These are phyloP conservation scores for Xenosphaeropsis pyriputrescens DNA, from an alignment of 2,329 filamentous ascomycete species.

Conservation along the genomic window DNA sequence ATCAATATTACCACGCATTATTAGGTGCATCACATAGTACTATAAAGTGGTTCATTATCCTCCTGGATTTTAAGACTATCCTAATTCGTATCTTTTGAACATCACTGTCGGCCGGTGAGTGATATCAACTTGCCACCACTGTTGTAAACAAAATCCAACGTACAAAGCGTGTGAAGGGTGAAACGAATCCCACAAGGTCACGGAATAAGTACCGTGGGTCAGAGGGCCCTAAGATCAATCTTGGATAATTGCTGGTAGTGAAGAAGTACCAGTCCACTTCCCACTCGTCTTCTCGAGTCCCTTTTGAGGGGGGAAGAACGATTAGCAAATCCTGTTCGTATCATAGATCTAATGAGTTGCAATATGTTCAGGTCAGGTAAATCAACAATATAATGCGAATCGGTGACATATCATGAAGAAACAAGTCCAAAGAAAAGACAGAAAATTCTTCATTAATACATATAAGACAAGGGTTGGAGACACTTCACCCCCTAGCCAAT, in stretches of 20 bases:
- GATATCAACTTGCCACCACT: too few relatives aligned
- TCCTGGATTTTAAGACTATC: too few relatives aligned
- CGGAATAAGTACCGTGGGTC: constrained; percentile 29
- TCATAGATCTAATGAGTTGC: too few relatives aligned
- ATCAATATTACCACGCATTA: too few relatives aligned
- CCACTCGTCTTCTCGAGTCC: constrained; percentile 33
- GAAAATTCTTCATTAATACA: too few relatives aligned
- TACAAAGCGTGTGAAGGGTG: constrained; percentile 36
- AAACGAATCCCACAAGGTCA: constrained; percentile 47
- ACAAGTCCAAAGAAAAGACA: not conserved
- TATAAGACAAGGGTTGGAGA: too few relatives aligned
- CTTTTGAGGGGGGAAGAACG: not conserved
- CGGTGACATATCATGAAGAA: not conserved
- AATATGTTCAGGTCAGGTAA: not conserved
- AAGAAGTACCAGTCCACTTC: constrained; percentile 38
- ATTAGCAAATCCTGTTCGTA: not conserved
- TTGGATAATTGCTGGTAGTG: constrained; percentile 43
- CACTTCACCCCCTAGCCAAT: constrained; percentile 26
- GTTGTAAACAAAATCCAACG: too few relatives aligned
- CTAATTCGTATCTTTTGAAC: too few relatives aligned
- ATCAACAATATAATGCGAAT: not conserved
- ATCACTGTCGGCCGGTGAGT: too few relatives aligned
- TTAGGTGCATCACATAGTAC: too few relatives aligned
- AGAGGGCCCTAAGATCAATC: constrained; percentile 44
- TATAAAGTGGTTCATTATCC: too few relatives aligned